phyloP scores from a whole-genome alignment of 1,284 basidiomycete genomes.

The Tremellales sp. region DNA sequence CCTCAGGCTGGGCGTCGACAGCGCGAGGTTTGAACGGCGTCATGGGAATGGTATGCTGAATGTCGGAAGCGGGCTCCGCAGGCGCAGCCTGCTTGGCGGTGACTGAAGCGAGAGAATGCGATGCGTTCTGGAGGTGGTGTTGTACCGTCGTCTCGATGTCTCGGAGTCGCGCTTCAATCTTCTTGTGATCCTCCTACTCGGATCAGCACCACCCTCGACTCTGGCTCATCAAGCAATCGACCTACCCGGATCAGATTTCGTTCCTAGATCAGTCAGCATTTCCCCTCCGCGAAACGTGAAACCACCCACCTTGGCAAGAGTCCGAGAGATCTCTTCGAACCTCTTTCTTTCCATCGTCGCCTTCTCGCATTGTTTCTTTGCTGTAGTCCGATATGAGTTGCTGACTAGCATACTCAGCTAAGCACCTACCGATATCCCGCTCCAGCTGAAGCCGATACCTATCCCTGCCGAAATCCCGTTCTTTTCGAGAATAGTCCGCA shows the following conservation, averaged over 20 bases:
- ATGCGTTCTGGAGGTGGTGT: conserved; percentile 52
- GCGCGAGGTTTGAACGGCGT: conserved; percentile 1
- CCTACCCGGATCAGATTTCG: conserved; percentile 1
- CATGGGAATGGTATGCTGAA: conserved; percentile 7
- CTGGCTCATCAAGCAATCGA: not conserved
- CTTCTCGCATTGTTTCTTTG: not conserved
- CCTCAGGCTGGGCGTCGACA: conserved; percentile 62
- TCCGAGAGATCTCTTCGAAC: conserved; percentile 4
- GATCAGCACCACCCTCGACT: not conserved
- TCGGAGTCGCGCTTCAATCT: conserved; percentile 3
- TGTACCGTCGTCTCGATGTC: conserved; percentile 62
- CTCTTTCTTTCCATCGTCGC: not conserved
- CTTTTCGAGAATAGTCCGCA: conserved; percentile 65
- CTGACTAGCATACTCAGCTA: conserved; percentile 5
- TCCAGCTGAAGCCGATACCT: not conserved
- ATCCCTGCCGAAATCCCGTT: not conserved
- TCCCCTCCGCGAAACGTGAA: conserved; percentile 1
- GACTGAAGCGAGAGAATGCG: not conserved
- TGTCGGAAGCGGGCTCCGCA: conserved; percentile 7
- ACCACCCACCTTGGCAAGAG: conserved; percentile 12
- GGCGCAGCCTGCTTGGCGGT: conserved; percentile 8
- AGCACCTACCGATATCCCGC: not conserved
- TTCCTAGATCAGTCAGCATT: not conserved
- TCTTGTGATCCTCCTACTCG: conserved; percentile 6
- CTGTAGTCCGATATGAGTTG: too few species aligned